Percentiles rank a stretch among this genome's conserved stretches.
Conservation (phyloP, 441 rosid species). For the Flueggea neowawraea region DNA sequence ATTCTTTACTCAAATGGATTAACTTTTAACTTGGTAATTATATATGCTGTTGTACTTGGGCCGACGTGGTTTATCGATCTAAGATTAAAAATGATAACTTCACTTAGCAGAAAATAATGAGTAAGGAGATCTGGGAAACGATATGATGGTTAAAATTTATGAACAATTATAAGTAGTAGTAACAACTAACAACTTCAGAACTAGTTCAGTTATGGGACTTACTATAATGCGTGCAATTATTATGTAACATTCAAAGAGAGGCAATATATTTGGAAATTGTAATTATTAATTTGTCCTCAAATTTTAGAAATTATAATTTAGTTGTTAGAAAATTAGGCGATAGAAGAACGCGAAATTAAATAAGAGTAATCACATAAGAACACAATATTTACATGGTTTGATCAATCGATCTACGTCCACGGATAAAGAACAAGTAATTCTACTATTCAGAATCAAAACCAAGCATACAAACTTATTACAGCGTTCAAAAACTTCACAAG, state of each 20-base stretch:
- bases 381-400: no score
- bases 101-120: slow-evolving; percentile 19
- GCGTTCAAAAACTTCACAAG: no score
- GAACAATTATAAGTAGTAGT: slow-evolving; percentile 2
- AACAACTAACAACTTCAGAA: background rate
- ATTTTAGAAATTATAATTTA: background rate
- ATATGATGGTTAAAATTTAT: slow-evolving; percentile 16
- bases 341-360: no score
- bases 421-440: no score
- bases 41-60: slow-evolving; percentile 23
- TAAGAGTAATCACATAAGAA: no score
- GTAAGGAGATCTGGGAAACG: slow-evolving; percentile 6
- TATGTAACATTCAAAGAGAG: background rate
- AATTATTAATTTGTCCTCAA: slow-evolving; percentile 2
- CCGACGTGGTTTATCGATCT: slow-evolving; percentile 7
- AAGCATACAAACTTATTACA: no score
- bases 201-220: slow-evolving; percentile 4
- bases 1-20: background rate
- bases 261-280: background rate
- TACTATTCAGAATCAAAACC: no score
- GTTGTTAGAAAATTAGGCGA: no score
- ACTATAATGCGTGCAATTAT: slow-evolving; percentile 1
- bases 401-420: no score
- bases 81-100: slow-evolving; percentile 20
- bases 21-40: slow-evolving; percentile 6